These are phyloP conservation scores for Lactarius sp. DNA, from an alignment of 768 basidiomycete species.

Conservation along the genomic window DNA sequence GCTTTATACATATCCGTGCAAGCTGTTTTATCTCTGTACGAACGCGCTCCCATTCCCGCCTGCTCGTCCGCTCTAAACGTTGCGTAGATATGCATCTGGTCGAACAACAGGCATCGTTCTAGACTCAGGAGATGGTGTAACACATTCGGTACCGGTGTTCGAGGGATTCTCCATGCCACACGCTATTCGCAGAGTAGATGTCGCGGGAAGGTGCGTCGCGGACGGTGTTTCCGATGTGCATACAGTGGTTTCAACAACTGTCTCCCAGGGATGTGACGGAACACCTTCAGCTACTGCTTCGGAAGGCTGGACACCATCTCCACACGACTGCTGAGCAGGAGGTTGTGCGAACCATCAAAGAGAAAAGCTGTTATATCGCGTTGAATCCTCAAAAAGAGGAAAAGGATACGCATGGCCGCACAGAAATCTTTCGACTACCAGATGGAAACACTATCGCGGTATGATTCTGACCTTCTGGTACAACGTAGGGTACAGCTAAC, in stretches of 20 bases:
- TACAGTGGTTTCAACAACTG: slow-evolving; percentile 6
- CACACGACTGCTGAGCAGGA: slow-evolving; percentile 97
- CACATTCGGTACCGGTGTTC: slow-evolving; percentile 97
- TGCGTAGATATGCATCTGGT: slow-evolving; percentile 87
- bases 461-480: slow-evolving; percentile 17
- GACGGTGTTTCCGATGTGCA: not conserved
- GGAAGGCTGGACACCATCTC: slow-evolving; percentile 91
- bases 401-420: slow-evolving; percentile 73
- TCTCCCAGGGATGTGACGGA: slow-evolving; percentile 86
- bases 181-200: slow-evolving; percentile 91
- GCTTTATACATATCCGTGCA: slow-evolving; percentile 96
- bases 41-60: not conserved
- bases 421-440: slow-evolving; percentile 88
- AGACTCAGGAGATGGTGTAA: slow-evolving; percentile 98
- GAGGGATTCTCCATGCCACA: slow-evolving; percentile 99
- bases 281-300: slow-evolving; percentile 86
- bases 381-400: slow-evolving; percentile 92
- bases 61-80: slow-evolving; percentile 3
- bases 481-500: slow-evolving; percentile 1
- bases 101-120: slow-evolving; percentile 98
- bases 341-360: slow-evolving; percentile 95
- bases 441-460: slow-evolving; percentile 85
- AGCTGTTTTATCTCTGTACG: slow-evolving; percentile 92
- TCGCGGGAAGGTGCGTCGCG: slow-evolving; percentile 78
- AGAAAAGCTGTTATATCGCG: slow-evolving; percentile 96